These are phyloP conservation scores for Tranzscheliella williamsii DNA, from an alignment of 1,284 basidiomycete species.

Conservation along the genomic window DNA sequence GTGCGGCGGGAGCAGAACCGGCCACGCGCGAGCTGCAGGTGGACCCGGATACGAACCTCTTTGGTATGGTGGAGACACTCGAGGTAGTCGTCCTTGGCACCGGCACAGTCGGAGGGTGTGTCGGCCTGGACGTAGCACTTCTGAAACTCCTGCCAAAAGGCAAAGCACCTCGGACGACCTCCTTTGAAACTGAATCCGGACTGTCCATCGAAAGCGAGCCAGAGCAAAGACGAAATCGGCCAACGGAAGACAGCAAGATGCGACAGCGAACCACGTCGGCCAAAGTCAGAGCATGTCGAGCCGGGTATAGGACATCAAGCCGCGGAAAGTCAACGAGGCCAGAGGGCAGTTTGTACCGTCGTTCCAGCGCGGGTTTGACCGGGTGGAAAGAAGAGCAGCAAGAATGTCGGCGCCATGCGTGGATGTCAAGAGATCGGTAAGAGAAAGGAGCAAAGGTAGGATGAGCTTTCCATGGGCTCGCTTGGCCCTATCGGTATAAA, in stretches of 20 bases:
- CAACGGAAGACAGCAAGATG: too few species aligned
- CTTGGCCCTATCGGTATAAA: too few species aligned
- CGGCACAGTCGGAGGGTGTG: slow-evolving; percentile 72
- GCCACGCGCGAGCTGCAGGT: too few species aligned
- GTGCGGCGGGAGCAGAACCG: too few species aligned
- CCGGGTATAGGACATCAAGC: too few species aligned
- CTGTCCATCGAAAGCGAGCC: slow-evolving; percentile 60
- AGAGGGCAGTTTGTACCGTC: background rate
- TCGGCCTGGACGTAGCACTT: slow-evolving; percentile 88
- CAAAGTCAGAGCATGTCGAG: too few species aligned
- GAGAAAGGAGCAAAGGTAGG: too few species aligned
- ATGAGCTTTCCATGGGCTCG: too few species aligned
- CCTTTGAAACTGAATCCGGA: slow-evolving; percentile 72
- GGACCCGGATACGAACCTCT: slow-evolving; percentile 78
- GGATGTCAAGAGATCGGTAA: background rate
- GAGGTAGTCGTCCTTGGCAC: slow-evolving; percentile 82
- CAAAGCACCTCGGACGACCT: slow-evolving; percentile 84
- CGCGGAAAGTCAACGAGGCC: background rate
- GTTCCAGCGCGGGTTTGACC: background rate
- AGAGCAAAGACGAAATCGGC: too few species aligned
- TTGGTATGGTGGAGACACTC: slow-evolving; percentile 90
- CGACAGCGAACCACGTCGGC: too few species aligned
- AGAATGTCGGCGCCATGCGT: background rate
- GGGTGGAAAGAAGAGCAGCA: background rate
- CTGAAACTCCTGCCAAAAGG: slow-evolving; percentile 77